Evolutionary conservation across 345 rosid species (phyloP).

Genomic region (Balakata baccata): DNA sequence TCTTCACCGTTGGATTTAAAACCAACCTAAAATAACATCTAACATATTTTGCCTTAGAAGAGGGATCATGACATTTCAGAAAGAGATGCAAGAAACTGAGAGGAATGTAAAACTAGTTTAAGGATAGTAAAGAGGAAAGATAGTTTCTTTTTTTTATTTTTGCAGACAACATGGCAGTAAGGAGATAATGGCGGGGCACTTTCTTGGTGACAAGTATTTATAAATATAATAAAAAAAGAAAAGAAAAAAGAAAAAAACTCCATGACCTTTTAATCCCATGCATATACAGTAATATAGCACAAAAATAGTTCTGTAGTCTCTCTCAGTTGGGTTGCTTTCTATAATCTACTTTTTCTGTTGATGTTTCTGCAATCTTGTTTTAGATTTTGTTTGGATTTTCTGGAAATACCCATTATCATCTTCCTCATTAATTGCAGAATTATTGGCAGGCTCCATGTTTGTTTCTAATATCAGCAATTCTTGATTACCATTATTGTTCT

Average conservation of each 20-base stretch:
- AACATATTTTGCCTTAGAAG: neutral
- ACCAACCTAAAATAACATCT: too few species aligned
- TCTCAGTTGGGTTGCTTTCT: slow-evolving; percentile 32
- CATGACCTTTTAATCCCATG: slow-evolving; percentile 19
- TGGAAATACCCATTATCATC: slow-evolving; percentile 16
- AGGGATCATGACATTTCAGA: slow-evolving; percentile 17
- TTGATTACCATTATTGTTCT: neutral
- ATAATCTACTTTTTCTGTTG: slow-evolving; percentile 29
- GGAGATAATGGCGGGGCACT: neutral
- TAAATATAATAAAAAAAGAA: neutral
- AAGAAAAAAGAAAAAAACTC: neutral
- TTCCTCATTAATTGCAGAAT: slow-evolving; percentile 9
- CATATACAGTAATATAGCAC: slow-evolving; percentile 11
- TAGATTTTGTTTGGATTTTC: slow-evolving; percentile 34
- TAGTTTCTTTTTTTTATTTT: neutral
- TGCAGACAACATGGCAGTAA: slow-evolving; percentile 15
- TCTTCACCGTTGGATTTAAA: too few species aligned
- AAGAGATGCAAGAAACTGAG: neutral
- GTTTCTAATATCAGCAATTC: neutral
- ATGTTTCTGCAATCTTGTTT: slow-evolving; percentile 24
- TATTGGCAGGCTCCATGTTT: neutral
- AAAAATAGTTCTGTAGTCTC: slow-evolving; percentile 21
- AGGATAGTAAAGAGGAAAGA: slow-evolving; percentile 11
- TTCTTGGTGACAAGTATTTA: slow-evolving; percentile 4
- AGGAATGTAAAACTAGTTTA: slow-evolving; percentile 9